Percentiles rank a stretch among this genome's conserved stretches.
Conservation (phyloP, 257 asterid species). For the Ligustrum vulgare region DNA sequence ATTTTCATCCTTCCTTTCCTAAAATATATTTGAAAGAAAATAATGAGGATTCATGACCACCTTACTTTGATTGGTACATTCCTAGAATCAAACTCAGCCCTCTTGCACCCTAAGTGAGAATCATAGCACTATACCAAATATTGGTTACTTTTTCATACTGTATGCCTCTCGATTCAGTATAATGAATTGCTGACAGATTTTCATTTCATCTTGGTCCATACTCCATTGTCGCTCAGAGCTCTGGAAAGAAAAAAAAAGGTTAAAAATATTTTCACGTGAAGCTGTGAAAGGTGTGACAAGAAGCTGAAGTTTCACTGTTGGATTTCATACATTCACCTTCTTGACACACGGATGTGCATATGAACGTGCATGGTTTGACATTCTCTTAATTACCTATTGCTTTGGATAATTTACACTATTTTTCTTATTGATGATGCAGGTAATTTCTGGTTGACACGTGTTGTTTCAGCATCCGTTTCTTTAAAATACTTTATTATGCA, state of each 20-base stretch:
- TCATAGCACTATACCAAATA: constrained; percentile 43
- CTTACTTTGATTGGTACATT: not conserved
- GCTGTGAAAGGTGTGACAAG: not conserved
- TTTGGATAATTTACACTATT: not conserved
- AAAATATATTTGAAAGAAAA: not conserved
- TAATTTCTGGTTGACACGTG: not conserved
- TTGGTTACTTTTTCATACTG: not conserved
- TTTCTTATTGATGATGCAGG: not conserved
- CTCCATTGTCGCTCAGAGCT: not conserved
- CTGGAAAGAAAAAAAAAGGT: too few species aligned
- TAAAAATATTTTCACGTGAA: not conserved
- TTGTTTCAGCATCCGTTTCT: not conserved
- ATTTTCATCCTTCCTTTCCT: not conserved
- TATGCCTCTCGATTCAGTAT: not conserved
- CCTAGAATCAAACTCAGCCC: constrained; percentile 24
- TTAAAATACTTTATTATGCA: not conserved
- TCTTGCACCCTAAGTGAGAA: constrained; percentile 80
- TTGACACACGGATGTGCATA: not conserved
- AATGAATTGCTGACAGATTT: not conserved
- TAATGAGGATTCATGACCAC: not conserved
- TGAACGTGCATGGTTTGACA: not conserved
- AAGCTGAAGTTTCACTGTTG: not conserved
- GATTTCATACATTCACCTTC: not conserved
- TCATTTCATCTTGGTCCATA: not conserved
- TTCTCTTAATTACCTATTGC: not conserved